Conservation (phyloP, 352 stramenopile genomes). For the Blastocystis hominis region DNA sequence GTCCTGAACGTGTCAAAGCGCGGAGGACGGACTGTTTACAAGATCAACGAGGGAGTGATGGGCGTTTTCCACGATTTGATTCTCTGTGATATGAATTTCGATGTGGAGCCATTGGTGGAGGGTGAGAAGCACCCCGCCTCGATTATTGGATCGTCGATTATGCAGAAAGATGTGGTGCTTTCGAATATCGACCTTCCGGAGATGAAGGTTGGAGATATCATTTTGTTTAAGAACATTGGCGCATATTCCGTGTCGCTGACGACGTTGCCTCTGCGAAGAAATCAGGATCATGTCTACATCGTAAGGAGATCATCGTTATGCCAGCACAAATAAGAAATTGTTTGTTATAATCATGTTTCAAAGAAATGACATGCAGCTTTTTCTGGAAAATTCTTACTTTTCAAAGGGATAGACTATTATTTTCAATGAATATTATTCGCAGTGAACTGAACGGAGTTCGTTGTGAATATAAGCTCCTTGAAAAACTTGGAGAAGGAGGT, state of each 20-base stretch:
- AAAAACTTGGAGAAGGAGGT: slow-evolving; percentile 43
- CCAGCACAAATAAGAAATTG: neutral
- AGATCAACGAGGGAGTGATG: slow-evolving; percentile 46
- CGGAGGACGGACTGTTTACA: neutral
- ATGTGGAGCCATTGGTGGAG: neutral
- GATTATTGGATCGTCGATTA: slow-evolving; percentile 4
- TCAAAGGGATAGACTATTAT: neutral
- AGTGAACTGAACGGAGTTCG: slow-evolving; percentile 36
- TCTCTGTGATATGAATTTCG: neutral
- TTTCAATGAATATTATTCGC: slow-evolving; percentile 23
- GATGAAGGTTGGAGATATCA: slow-evolving; percentile 40
- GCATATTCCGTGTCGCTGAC: slow-evolving; percentile 44
- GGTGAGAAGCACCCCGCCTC: neutral
- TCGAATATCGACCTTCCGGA: neutral
- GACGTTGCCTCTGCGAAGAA: neutral
- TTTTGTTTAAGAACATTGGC: slow-evolving; percentile 21
- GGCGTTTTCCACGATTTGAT: slow-evolving; percentile 44
- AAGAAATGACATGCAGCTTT: neutral
- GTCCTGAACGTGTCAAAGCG: neutral
- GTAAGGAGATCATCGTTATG: slow-evolving; percentile 33
- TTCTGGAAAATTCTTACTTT: neutral
- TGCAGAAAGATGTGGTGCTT: neutral
- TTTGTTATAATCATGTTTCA: neutral
- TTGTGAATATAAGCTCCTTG: slow-evolving; percentile 33
- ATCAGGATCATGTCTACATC: slow-evolving; percentile 37